phyloP scores from a whole-genome alignment of 768 basidiomycete genomes.

The Lyophyllum atratum region DNA sequence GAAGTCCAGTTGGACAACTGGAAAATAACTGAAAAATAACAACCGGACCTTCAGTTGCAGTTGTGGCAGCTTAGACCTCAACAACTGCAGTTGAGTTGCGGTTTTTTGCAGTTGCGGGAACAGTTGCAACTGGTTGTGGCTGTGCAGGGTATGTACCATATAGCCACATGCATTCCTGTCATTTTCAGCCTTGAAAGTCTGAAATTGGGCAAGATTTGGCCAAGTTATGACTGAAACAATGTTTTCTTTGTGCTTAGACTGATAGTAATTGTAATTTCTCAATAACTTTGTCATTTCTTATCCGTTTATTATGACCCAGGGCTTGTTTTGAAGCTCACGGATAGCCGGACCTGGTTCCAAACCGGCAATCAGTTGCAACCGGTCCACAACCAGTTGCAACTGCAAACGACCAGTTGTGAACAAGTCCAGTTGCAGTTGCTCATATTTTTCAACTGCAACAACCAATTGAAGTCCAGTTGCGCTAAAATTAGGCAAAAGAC shows the following conservation, averaged over 20 bases:
- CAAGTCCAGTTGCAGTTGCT: neutral
- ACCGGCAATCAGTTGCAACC: neutral
- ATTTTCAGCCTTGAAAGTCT: neutral
- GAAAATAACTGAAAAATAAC: neutral
- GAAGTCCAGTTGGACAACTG: neutral
- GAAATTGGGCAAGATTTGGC: neutral
- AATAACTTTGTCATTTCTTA: neutral
- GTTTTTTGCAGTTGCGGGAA: neutral
- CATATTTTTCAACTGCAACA: neutral
- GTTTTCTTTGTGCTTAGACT: neutral
- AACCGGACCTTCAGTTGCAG: conserved; percentile 4
- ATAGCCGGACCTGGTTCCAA: neutral
- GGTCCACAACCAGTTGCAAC: neutral
- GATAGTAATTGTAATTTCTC: neutral
- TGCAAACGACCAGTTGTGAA: neutral
- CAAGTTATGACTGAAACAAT: neutral
- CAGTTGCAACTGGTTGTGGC: neutral
- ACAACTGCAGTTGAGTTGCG: neutral
- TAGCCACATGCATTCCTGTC: neutral
- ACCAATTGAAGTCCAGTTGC: neutral
- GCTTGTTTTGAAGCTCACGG: neutral
- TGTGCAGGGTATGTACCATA: neutral
- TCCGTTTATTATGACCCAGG: neutral
- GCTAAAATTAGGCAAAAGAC: neutral
- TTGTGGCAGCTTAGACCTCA: neutral